A percentile compares a stretch with the other conserved stretches of the same genome.
Conservation (phyloP, 768 basidiomycete species). For the Mycena polygramma region DNA sequence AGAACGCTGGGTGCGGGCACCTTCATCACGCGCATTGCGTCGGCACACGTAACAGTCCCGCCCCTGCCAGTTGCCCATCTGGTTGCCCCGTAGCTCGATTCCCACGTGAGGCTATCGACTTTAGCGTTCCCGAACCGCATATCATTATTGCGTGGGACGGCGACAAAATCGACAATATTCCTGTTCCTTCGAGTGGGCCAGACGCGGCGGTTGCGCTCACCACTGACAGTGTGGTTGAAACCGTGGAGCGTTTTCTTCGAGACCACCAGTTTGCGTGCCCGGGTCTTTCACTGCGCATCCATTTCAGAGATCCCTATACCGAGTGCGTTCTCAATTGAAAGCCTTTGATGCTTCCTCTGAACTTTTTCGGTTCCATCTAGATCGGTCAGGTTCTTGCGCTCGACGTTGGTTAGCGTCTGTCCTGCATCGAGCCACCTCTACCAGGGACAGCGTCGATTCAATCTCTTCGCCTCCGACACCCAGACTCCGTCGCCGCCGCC, state of each 20-base stretch:
- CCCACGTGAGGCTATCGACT: constrained; percentile 38
- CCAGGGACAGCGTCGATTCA: constrained; percentile 39
- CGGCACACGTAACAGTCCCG: constrained; percentile 23
- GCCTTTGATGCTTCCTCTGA: too few relatives aligned
- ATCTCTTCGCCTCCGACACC: constrained; percentile 28
- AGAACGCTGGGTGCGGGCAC: constrained; percentile 48
- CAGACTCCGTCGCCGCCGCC: neutral
- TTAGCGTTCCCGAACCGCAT: constrained; percentile 32
- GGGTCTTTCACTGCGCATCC: constrained; percentile 41
- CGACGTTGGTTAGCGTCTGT: constrained; percentile 45
- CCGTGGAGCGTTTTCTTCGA: constrained; percentile 39
- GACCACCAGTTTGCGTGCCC: constrained; percentile 13
- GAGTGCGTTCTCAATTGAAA: constrained; percentile 40
- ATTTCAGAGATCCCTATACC: constrained; percentile 38
- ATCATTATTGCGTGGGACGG: constrained; percentile 45
- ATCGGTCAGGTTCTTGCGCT: constrained; percentile 39
- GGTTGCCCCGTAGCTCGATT: constrained; percentile 39
- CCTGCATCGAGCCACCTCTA: constrained; percentile 38
- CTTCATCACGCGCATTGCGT: constrained; percentile 48
- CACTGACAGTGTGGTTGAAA: constrained; percentile 31
- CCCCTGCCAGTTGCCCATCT: constrained; percentile 39
- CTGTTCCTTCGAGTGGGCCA: constrained; percentile 37
- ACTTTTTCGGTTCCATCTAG: constrained; percentile 32
- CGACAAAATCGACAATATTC: constrained; percentile 42
- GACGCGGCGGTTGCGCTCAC: constrained; percentile 26